These are phyloP conservation scores for Diaporthe vaccinii DNA, from an alignment of 2,329 filamentous ascomycete genomes.

Conservation along the genomic window DNA sequence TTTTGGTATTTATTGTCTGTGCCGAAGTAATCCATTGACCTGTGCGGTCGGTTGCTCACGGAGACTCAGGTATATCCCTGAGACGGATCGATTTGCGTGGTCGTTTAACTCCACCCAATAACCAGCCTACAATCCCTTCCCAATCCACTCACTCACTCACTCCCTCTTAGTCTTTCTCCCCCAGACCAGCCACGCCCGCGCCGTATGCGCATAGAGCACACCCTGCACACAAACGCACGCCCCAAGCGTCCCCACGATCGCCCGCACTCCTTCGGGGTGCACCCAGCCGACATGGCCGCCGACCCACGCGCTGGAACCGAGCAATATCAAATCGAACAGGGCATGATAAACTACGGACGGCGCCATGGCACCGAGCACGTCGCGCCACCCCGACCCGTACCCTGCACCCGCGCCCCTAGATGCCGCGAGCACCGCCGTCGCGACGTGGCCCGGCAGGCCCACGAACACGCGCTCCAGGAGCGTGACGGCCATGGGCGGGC, in stretches of 20 bases:
- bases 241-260: not conserved
- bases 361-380: not conserved
- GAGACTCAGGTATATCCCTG: not conserved
- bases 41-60: not conserved
- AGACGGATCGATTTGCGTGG: not conserved
- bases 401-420: not conserved
- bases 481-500: not conserved
- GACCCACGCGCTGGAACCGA: not conserved
- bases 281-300: constrained; percentile 10
- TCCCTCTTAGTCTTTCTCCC: not conserved
- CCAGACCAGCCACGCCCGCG: constrained; percentile 4
- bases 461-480: not conserved
- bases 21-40: not conserved
- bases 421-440: not conserved
- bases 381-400: constrained; percentile 11
- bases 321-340: not conserved
- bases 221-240: not conserved
- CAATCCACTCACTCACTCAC: not conserved
- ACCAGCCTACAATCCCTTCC: not conserved
- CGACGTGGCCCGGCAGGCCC: not conserved
- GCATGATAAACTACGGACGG: not conserved
- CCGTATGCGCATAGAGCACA: not conserved
- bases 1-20: no score
- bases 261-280: not conserved
- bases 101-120: not conserved